Evolutionary conservation across 345 rosid genomes (phyloP).

Genomic region (Brassica nigra): DNA sequence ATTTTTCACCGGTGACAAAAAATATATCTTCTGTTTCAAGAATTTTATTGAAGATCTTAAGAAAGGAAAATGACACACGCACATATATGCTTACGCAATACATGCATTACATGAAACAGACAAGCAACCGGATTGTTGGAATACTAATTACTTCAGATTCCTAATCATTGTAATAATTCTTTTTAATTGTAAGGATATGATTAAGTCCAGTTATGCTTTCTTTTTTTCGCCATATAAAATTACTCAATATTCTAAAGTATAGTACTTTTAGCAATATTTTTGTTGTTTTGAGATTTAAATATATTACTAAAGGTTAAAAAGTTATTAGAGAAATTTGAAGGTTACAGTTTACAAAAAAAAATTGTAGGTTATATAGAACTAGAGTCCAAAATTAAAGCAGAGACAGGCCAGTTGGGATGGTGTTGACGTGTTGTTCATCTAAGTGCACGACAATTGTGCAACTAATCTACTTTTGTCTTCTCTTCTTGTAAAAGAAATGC

Average conservation of each 20-base stretch:
- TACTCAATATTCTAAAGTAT: constrained; percentile 1
- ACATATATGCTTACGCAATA: background rate
- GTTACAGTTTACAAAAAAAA: background rate
- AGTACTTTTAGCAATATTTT: background rate
- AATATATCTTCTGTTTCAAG: background rate
- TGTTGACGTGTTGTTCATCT: constrained; percentile 21
- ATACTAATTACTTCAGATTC: constrained; percentile 14
- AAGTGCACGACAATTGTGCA: constrained; percentile 41
- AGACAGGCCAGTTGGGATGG: constrained; percentile 40
- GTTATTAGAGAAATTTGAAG: background rate
- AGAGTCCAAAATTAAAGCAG: constrained; percentile 34
- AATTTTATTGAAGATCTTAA: background rate
- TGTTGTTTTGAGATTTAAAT: background rate
- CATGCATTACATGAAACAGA: constrained; percentile 21
- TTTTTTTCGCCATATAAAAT: background rate
- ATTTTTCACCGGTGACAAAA: background rate
- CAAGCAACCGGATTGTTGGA: constrained; percentile 13
- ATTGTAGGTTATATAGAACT: background rate
- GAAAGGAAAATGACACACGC: background rate
- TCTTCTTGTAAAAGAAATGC: background rate
- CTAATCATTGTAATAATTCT: constrained; percentile 19
- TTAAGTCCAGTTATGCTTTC: constrained; percentile 5
- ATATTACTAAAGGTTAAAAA: background rate
- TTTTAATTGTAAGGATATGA: background rate
- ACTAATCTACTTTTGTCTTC: constrained; percentile 29